Evolutionary conservation across 495 filamentous ascomycete genomes (phyloP), one percentile per base, ranked within the genome.

Genomic region (Tuber umbilicatum): DNA sequence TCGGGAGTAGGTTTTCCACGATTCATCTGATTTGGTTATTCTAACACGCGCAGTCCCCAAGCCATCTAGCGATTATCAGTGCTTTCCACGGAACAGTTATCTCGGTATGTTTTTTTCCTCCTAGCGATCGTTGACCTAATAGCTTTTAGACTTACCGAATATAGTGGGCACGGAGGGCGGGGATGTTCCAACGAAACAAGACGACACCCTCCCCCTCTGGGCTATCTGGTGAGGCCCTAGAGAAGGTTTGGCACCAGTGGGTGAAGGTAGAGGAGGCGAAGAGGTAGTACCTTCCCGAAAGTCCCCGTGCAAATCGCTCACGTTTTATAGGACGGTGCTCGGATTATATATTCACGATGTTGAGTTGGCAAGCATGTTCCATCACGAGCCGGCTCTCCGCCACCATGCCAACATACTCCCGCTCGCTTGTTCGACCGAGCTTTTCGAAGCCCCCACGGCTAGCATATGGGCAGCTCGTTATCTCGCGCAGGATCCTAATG

Each of bases 331-430:
- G 41, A 75, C 67, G 40, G 73, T 73, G 1, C 74, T 80, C 64
- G 78, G 78, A 2, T 69, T 80, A 23, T 74, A 80, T n/a, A 74
- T 80, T n/a, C 74, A 77, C 47, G 78, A 80, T 72, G 71, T 74
- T 10, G 64, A 80, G 67, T 68, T 80, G 19, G 70, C 78, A 14
- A 64, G 41, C 17, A 45, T 80, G 37, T 72, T 73, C 38, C 78
- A 80, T 67, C 77, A 80, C 39, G 74, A 79, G 3, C 70, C 78
- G 37, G 39, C 76, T 23, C 78, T 80, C 38, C 70, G 77, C 21
- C 74, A 80, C 60, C 50, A 69, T 40, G 38, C 69, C 16, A 35
- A 41, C 10, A 47, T 19, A 6, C 23, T 70, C 21, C 47, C 55
- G 5, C 19, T 60, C 27, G 74, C 70, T 23, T 60, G 73, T 10